These are phyloP conservation scores for Marchantia polymorpha DNA, from an alignment of 225 moss, liverwort and hornwort species.

Conservation along the genomic window DNA sequence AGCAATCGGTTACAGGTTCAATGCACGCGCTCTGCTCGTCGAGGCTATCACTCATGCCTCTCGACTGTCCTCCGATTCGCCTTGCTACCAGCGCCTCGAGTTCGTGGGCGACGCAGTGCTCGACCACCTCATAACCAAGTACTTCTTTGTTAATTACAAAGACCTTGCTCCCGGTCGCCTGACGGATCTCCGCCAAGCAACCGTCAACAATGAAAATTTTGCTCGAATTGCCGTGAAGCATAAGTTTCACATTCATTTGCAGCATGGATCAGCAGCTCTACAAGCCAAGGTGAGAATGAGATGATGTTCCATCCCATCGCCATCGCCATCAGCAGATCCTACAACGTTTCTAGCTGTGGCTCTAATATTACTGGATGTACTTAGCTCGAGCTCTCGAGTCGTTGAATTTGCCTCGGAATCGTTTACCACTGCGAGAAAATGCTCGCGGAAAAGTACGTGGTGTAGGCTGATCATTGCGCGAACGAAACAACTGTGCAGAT, in stretches of 20 bases:
- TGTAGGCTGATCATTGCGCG: neutral
- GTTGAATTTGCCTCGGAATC: neutral
- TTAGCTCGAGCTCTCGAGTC: neutral
- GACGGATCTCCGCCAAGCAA: constrained; percentile 75
- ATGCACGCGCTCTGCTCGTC: constrained; percentile 62
- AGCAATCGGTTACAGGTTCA: constrained; percentile 61
- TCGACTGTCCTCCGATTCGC: constrained; percentile 70
- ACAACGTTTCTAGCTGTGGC: too few species aligned
- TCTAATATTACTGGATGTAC: neutral
- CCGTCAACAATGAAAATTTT: constrained; percentile 83
- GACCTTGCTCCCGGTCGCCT: constrained; percentile 73
- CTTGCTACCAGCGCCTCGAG: constrained; percentile 75
- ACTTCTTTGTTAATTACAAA: constrained; percentile 66
- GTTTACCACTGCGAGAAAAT: neutral
- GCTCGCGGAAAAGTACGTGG: neutral
- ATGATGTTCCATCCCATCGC: neutral
- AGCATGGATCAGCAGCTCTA: constrained; percentile 69
- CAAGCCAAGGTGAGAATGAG: constrained; percentile 55
- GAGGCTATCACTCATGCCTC: constrained; percentile 84
- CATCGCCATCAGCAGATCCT: neutral
- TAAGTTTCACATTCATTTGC: constrained; percentile 72
- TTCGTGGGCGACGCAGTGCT: constrained; percentile 81
- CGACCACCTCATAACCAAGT: constrained; percentile 66
- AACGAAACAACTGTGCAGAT: constrained; percentile 39
- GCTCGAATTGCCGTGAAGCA: constrained; percentile 78